phyloP scores from a whole-genome alignment of 257 asterid species.

The Jacaranda mimosifolia region DNA sequence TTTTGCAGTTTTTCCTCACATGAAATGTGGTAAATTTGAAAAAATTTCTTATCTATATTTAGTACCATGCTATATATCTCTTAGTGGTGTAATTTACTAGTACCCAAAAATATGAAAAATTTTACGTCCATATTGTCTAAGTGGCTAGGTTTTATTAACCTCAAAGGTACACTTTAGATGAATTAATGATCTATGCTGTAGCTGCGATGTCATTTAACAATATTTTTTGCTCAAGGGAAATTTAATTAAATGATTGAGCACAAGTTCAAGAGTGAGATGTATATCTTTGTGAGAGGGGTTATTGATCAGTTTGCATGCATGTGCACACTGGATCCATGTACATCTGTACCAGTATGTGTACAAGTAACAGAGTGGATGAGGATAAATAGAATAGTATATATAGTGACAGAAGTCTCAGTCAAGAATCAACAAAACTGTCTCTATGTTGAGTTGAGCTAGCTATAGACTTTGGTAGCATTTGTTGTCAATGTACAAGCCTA shows the following conservation, averaged over 20 bases:
- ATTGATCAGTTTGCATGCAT: conserved; percentile 33
- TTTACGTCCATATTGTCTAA: too few species aligned
- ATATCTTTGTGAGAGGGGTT: conserved; percentile 1
- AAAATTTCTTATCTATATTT: too few species aligned
- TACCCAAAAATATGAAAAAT: too few species aligned
- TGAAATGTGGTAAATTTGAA: too few species aligned
- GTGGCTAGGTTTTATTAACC: too few species aligned
- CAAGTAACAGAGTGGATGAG: conserved; percentile 34
- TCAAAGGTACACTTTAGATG: too few species aligned
- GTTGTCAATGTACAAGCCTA: conserved; percentile 16
- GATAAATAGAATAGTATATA: not conserved
- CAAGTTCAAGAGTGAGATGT: conserved; percentile 24
- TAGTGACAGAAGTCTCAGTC: conserved; percentile 46
- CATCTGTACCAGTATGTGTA: not conserved
- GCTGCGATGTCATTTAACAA: too few species aligned
- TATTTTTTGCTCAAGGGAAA: not conserved
- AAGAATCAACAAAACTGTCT: conserved; percentile 47
- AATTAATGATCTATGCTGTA: too few species aligned
- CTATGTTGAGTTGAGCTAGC: conserved; percentile 26
- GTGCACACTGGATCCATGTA: conserved; percentile 39
- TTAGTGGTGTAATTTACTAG: too few species aligned
- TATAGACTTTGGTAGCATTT: conserved; percentile 3
- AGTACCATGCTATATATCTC: too few species aligned
- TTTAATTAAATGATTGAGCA: not conserved
- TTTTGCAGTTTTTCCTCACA: too few species aligned